Base-by-base conservation (phyloP, 164 flowering plant genomes). In the Kingdonia uniflora region DNA sequence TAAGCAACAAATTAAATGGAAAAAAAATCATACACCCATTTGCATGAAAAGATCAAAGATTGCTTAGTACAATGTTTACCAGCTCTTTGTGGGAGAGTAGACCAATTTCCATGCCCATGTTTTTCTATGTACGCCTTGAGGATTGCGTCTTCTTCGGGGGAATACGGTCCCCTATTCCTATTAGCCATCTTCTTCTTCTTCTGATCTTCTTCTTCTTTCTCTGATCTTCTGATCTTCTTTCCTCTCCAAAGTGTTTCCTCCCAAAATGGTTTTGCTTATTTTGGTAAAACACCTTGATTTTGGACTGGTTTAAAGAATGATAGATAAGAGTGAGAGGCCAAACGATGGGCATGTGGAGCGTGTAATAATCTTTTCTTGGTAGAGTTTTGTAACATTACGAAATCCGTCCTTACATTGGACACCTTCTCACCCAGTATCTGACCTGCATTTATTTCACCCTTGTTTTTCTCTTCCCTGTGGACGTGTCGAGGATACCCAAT, bases 161-260 rank as follows among this genome's bases (percentile, higher is more conserved):
- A 77, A 87, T 87, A 81, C 54, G 87, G 85, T 19, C 92, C 92
- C 70, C 67, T 84, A 79, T 84, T 84, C 65, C 81, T 87, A 62
- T 72, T 81, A 39, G 82, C n/a, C n/a, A n/a, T n/a, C n/a, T n/a
- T n/a, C n/a, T n/a, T n/a, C n/a, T n/a, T n/a, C n/a, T n/a, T n/a
- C n/a, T n/a, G n/a, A n/a, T n/a, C n/a, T n/a, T n/a, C n/a, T n/a
- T n/a, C n/a, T n/a, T n/a, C n/a, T n/a, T n/a, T n/a, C n/a, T n/a
- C n/a, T n/a, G n/a, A 84, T 83, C 57, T 77, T 45, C 2, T 16
- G 3, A 11, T 45, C 16, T 17, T 17, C 3, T 60, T 63, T 52
- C 23, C 22, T 19, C n/a, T 15, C 35, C 43, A 5, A 19, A 19
- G 35, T 38, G 24, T 29, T 3, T 29, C 35, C 35, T 29, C 35